These are phyloP conservation scores for Crithidia thermophila DNA, from an alignment of 208 protist genomes.

Conservation along the genomic window DNA sequence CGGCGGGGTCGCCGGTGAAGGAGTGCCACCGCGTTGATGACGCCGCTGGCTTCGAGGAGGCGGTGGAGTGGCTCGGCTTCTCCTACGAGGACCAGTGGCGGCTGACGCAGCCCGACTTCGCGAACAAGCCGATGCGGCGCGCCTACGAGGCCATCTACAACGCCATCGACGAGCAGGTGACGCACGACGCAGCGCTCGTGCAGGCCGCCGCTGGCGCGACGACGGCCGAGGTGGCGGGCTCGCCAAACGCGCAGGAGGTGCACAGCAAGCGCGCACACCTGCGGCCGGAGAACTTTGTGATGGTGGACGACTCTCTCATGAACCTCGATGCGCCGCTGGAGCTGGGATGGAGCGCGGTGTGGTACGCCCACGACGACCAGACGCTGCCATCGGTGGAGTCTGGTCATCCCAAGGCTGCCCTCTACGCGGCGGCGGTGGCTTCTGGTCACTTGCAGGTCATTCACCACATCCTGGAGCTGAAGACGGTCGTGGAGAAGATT, in stretches of 20 bases:
- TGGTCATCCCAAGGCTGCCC: conserved; percentile 14
- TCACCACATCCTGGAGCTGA: conserved; percentile 53
- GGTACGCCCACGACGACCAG: conserved; percentile 54
- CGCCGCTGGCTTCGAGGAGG: conserved; percentile 33
- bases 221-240: not conserved
- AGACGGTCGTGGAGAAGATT: conserved; percentile 41
- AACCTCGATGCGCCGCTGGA: conserved; percentile 71
- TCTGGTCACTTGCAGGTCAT: conserved; percentile 52
- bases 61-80: conserved; percentile 55
- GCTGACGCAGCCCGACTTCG: conserved; percentile 49
- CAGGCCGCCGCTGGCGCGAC: not conserved
- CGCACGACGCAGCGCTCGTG: conserved; percentile 21
- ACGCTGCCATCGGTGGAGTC: conserved; percentile 27
- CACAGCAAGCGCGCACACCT: conserved; percentile 31
- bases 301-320: conserved; percentile 80
- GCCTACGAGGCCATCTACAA: conserved; percentile 63
- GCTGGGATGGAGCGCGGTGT: conserved; percentile 74
- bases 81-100: conserved; percentile 83
- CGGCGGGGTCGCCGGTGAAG: conserved; percentile 25
- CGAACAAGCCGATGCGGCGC: conserved; percentile 68
- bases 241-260: conserved; percentile 17
- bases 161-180: conserved; percentile 41
- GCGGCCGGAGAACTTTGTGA: conserved; percentile 46
- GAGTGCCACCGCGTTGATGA: conserved; percentile 38
- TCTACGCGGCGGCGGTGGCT: conserved; percentile 36